phyloP scores from a whole-genome alignment of 805 yeast genomes.

The Lipomyces spencermartinsiae region DNA sequence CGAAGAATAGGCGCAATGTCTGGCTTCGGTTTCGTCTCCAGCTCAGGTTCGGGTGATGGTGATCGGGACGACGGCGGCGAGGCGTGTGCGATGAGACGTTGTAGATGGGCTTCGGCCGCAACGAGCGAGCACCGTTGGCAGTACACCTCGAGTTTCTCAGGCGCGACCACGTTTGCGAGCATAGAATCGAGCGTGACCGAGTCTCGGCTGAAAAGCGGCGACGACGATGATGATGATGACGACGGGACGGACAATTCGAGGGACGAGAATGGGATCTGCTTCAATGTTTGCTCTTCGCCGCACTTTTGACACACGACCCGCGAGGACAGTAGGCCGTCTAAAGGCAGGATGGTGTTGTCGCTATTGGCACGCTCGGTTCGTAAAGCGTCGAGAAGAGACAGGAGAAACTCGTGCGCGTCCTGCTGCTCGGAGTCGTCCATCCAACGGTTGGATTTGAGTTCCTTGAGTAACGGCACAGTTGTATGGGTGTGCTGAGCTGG shows the following conservation, averaged over 20 bases:
- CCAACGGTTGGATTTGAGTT: conserved; percentile 17
- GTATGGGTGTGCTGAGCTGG: conserved; percentile 16
- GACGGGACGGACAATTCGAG: conserved; percentile 41
- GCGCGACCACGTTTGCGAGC: conserved; percentile 70
- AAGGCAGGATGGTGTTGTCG: conserved; percentile 54
- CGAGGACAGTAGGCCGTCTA: conserved; percentile 87
- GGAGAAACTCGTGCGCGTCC: conserved; percentile 32
- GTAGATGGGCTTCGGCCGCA: conserved; percentile 44
- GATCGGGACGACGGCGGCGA: neutral
- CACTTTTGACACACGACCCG: conserved; percentile 90
- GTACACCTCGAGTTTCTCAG: conserved; percentile 89
- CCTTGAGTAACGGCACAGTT: conserved; percentile 14
- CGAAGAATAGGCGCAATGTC: conserved; percentile 45
- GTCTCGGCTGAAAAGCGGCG: neutral
- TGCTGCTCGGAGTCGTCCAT: conserved; percentile 28
- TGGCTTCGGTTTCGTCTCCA: neutral
- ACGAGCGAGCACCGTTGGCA: conserved; percentile 88
- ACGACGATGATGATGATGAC: neutral
- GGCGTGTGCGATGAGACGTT: conserved; percentile 17
- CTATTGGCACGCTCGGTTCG: conserved; percentile 1
- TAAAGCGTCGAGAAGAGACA: conserved; percentile 20
- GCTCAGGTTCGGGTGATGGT: neutral
- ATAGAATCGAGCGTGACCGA: conserved; percentile 4
- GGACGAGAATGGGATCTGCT: conserved; percentile 68
- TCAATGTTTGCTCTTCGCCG: conserved; percentile 92